Evolutionary conservation across 2,329 filamentous ascomycete genomes (phyloP).

Genomic region (Ramichloridium luteum): DNA sequence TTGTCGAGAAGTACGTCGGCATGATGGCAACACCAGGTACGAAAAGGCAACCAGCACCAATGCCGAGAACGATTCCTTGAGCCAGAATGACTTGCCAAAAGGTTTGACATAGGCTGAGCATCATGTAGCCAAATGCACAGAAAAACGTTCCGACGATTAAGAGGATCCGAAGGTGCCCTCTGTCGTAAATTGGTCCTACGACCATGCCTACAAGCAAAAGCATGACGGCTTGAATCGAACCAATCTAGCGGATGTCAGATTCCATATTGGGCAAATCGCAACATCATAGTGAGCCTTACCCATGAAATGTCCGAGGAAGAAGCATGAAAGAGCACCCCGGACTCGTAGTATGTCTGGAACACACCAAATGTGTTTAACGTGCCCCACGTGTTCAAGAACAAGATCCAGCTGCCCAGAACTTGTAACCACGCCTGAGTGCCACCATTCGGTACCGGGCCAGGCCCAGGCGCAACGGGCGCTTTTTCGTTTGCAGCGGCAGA

Average conservation of each 20-base stretch:
- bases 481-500: too few species aligned
- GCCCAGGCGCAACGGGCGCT: too few species aligned
- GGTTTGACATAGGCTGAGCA: constrained; percentile 34
- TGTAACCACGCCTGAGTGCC: constrained; percentile 36
- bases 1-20: constrained; percentile 36
- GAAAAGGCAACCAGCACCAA: constrained; percentile 34
- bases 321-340: constrained; percentile 24
- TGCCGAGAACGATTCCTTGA: constrained; percentile 37
- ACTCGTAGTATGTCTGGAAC: constrained; percentile 39
- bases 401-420: constrained; percentile 33
- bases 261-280: too few species aligned
- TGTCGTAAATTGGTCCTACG: constrained; percentile 39
- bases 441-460: constrained; percentile 29
- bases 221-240: constrained; percentile 36
- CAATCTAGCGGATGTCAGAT: constrained; percentile 37
- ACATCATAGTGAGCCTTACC: too few species aligned
- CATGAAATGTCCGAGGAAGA: constrained; percentile 24
- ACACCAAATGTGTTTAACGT: constrained; percentile 37
- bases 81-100: constrained; percentile 41
- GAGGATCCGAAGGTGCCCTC: constrained; percentile 34
- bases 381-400: constrained; percentile 38
- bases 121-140: constrained; percentile 40
- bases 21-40: constrained; percentile 36
- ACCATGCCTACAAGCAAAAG: constrained; percentile 35
- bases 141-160: constrained; percentile 33